Evolutionary conservation across 2,329 filamentous ascomycete species (phyloP).

Genomic region (Onygena corvina): DNA sequence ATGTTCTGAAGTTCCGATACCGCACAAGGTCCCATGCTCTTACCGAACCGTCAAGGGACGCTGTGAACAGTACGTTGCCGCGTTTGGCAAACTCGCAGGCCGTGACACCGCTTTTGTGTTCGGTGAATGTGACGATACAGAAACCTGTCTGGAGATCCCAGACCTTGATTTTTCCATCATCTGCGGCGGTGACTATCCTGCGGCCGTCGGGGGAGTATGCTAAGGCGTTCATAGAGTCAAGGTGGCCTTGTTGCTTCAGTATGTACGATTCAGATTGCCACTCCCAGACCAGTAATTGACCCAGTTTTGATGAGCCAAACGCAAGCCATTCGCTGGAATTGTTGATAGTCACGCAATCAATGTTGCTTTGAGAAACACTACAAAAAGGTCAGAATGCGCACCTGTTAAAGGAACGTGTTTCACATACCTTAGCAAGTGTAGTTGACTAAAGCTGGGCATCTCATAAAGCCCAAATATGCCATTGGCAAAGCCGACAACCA

Average conservation of each 20-base stretch:
- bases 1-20: conserved; percentile 94
- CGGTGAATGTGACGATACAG: conserved; percentile 95
- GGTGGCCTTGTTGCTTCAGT: conserved; percentile 93
- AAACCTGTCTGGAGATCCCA: conserved; percentile 97
- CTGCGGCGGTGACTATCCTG: conserved; percentile 80
- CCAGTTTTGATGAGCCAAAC: conserved; percentile 87
- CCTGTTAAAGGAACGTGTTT: conserved; percentile 8
- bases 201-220: conserved; percentile 91
- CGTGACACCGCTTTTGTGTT: conserved; percentile 88
- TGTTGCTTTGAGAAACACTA: conserved; percentile 94
- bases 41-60: conserved; percentile 86
- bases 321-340: conserved; percentile 92
- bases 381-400: conserved; percentile 16
- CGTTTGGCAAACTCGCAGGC: conserved; percentile 87
- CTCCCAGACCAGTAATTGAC: conserved; percentile 96
- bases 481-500: conserved; percentile 94
- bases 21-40: conserved; percentile 92
- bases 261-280: conserved; percentile 99
- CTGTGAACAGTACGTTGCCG: conserved; percentile 90
- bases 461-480: conserved; percentile 91
- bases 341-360: conserved; percentile 90
- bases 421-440: conserved; percentile 58
- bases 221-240: conserved; percentile 87
- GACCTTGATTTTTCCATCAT: conserved; percentile 96
- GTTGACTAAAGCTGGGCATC: conserved; percentile 87